Percentiles rank a stretch among this genome's conserved stretches.
These are phyloP conservation scores for Pythium dissimile DNA, from an alignment of 352 stramenopile species.

Conservation along the genomic window DNA sequence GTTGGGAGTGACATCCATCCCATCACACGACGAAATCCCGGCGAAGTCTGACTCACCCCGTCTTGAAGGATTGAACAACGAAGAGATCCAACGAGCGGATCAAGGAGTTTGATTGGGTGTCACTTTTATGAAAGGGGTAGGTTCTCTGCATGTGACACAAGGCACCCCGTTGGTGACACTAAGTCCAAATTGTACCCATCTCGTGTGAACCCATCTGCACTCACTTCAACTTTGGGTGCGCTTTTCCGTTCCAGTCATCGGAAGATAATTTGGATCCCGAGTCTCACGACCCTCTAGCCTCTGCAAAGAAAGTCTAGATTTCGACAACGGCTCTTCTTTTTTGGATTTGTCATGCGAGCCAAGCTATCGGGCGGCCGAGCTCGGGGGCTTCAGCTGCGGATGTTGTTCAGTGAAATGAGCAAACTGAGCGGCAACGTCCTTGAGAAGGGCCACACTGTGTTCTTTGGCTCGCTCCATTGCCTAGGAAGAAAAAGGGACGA, in stretches of 20 bases:
- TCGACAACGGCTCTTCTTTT: too few species aligned
- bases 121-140: conserved; percentile 8
- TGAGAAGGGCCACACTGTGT: conserved; percentile 10
- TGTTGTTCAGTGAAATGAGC: not conserved
- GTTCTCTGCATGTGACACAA: conserved; percentile 1
- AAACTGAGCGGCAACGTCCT: conserved; percentile 7
- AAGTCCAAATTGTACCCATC: conserved; percentile 9
- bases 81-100: conserved; percentile 5
- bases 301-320: too few species aligned
- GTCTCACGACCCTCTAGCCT: too few species aligned
- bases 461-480: conserved; percentile 20
- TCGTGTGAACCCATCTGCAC: conserved; percentile 10
- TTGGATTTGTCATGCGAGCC: too few species aligned
- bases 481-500: not conserved
- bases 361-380: too few species aligned
- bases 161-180: not conserved
- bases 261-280: too few species aligned
- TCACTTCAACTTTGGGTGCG: not conserved
- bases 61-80: not conserved
- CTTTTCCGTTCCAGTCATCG: conserved; percentile 8
- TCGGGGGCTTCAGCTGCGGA: not conserved
- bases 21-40: not conserved
- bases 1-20: not conserved
- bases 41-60: not conserved
- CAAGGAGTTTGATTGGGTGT: not conserved